These are phyloP conservation scores for Plasmodium cynomolgi DNA, from an alignment of 169 alveolate species.

Conservation along the genomic window DNA sequence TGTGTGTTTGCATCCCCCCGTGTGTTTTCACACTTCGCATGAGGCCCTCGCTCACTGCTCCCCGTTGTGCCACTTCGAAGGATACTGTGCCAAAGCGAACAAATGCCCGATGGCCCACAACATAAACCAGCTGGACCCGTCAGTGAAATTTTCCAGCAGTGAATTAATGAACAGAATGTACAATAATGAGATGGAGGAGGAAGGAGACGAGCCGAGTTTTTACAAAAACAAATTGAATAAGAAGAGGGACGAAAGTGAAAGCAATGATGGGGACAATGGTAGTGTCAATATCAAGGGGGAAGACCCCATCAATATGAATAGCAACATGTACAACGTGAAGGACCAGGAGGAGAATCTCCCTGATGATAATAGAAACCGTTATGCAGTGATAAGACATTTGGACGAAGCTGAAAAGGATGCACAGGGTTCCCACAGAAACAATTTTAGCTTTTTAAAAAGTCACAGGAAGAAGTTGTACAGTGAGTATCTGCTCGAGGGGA, in stretches of 20 bases:
- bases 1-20: background rate
- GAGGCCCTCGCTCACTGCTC: background rate
- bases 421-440: background rate
- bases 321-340: background rate
- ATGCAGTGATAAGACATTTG: background rate
- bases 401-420: background rate
- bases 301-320: background rate
- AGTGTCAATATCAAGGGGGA: background rate
- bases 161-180: conserved; percentile 39
- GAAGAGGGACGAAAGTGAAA: background rate
- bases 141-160: conserved; percentile 41
- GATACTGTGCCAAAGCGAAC: conserved; percentile 40
- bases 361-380: background rate
- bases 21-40: too few relatives aligned
- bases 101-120: conserved; percentile 67
- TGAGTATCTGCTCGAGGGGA: background rate
- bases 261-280: background rate
- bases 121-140: conserved; percentile 59
- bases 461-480: conserved; percentile 22
- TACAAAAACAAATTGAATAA: background rate
- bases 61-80: background rate
- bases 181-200: background rate
- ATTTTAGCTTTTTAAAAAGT: conserved; percentile 3
- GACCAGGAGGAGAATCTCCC: background rate
- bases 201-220: background rate